A percentile compares a stretch with the other conserved stretches of the same genome.
These are phyloP conservation scores for Abortiporus biennis DNA, from an alignment of 1,284 basidiomycete genomes.

Conservation along the genomic window DNA sequence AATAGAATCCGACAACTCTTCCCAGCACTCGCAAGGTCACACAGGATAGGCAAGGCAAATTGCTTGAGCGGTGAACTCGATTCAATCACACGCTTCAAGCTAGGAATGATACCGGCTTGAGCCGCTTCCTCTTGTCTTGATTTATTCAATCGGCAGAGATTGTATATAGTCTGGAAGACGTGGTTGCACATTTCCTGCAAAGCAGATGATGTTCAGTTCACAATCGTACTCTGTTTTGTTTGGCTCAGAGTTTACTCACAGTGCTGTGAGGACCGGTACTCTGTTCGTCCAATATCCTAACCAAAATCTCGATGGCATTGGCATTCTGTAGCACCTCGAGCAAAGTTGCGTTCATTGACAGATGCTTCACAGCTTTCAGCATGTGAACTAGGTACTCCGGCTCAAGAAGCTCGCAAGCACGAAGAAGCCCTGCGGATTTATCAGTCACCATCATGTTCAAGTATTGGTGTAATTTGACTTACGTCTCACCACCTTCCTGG, in stretches of 20 bases:
- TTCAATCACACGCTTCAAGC: constrained; percentile 82
- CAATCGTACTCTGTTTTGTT: neutral
- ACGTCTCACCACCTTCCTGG: constrained; percentile 86
- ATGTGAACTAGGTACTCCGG: constrained; percentile 82
- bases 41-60: constrained; percentile 94
- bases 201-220: constrained; percentile 4
- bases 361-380: constrained; percentile 93
- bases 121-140: constrained; percentile 94
- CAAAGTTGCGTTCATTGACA: constrained; percentile 87
- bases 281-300: constrained; percentile 79
- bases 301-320: constrained; percentile 89
- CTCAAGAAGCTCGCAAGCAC: constrained; percentile 79
- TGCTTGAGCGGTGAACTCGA: constrained; percentile 90
- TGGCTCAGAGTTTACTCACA: constrained; percentile 38
- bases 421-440: constrained; percentile 58
- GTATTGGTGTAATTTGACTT: constrained; percentile 27
- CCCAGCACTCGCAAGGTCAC: constrained; percentile 90
- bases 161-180: constrained; percentile 93
- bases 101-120: constrained; percentile 89
- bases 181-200: constrained; percentile 87
- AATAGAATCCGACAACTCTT: constrained; percentile 84
- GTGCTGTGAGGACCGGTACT: constrained; percentile 76
- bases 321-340: constrained; percentile 95
- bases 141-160: constrained; percentile 92
- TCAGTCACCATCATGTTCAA: constrained; percentile 6